Evolutionary conservation across 352 stramenopile species (phyloP).

Genomic region (Globisporangium mamillatum): DNA sequence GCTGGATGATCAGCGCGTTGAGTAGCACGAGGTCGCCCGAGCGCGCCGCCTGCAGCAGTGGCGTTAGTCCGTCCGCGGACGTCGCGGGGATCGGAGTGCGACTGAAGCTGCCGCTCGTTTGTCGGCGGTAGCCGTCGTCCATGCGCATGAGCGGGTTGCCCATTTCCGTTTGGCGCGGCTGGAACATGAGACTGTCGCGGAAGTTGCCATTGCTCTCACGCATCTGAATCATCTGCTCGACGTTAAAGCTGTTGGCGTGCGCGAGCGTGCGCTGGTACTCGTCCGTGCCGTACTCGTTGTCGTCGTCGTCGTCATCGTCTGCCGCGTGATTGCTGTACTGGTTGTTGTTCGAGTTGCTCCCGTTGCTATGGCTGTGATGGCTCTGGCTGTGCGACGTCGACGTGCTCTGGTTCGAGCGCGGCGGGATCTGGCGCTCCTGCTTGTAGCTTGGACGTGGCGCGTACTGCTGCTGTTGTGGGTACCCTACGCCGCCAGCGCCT

Average conservation of each 20-base stretch:
- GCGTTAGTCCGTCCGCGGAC: conserved; percentile 58
- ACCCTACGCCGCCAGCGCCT: conserved; percentile 14
- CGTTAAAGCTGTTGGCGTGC: conserved; percentile 54
- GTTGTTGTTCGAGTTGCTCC: conserved; percentile 27
- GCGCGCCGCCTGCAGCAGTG: conserved; percentile 58
- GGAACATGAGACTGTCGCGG: conserved; percentile 45
- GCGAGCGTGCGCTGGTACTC: conserved; percentile 27
- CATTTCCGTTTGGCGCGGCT: conserved; percentile 48
- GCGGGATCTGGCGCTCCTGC: conserved; percentile 17
- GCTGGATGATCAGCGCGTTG: conserved; percentile 69
- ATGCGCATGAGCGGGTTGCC: conserved; percentile 71
- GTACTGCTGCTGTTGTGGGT: conserved; percentile 14
- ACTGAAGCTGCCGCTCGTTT: conserved; percentile 21
- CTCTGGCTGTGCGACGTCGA: conserved; percentile 22
- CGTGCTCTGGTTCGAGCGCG: conserved; percentile 12
- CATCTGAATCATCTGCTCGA: conserved; percentile 59
- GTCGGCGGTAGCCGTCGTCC: conserved; percentile 57
- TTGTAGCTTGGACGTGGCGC: conserved; percentile 15
- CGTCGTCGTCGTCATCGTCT: conserved; percentile 30
- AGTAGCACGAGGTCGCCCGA: conserved; percentile 62
- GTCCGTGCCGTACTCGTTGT: conserved; percentile 15
- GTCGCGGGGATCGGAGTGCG: conserved; percentile 12
- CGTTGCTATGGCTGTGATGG: conserved; percentile 14
- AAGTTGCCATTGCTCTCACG: conserved; percentile 37
- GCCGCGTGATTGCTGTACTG: conserved; percentile 26